Conservation (phyloP, 345 rosid species). For the Gossypium stocksii region DNA sequence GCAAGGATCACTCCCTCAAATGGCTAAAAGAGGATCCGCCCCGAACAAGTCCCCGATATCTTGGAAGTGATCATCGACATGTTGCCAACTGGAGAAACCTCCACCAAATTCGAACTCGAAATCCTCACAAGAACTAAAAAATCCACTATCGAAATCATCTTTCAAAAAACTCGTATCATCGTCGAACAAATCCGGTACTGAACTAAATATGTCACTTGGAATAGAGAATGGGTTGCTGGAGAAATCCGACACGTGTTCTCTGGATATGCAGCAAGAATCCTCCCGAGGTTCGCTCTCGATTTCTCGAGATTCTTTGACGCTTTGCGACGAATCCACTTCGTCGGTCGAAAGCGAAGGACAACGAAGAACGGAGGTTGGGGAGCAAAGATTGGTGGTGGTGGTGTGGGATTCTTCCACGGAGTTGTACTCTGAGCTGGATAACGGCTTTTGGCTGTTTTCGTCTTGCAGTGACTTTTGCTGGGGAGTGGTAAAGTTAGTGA, state of each 20-base stretch:
- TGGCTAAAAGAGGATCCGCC: conserved; percentile 54
- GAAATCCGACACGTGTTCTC: conserved; percentile 35
- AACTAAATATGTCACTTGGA: conserved; percentile 40
- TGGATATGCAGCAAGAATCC: conserved; percentile 28
- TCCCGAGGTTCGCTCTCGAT: conserved; percentile 18
- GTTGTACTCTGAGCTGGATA: neutral
- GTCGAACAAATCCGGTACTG: conserved; percentile 42
- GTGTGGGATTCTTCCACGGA: neutral
- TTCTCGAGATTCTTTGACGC: conserved; percentile 16
- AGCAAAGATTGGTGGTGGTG: neutral
- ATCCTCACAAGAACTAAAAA: conserved; percentile 26
- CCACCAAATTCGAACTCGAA: conserved; percentile 46
- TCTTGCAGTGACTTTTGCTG: conserved; percentile 21
- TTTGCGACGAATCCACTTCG: conserved; percentile 38
- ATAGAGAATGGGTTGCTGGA: conserved; percentile 36
- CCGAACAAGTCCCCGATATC: conserved; percentile 74
- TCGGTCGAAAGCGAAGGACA: conserved; percentile 44
- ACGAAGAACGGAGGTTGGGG: conserved; percentile 52
- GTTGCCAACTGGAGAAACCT: conserved; percentile 39
- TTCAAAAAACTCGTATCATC: conserved; percentile 26
- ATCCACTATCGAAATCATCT: conserved; percentile 34
- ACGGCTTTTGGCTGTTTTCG: neutral
- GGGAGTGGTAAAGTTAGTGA: conserved; percentile 63
- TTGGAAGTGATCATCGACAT: conserved; percentile 49
- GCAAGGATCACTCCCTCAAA: conserved; percentile 16